Evolutionary conservation across 2,329 filamentous ascomycete genomes (phyloP), one percentile per base, ranked within the genome.

Genomic region (Neospermospora avenae): DNA sequence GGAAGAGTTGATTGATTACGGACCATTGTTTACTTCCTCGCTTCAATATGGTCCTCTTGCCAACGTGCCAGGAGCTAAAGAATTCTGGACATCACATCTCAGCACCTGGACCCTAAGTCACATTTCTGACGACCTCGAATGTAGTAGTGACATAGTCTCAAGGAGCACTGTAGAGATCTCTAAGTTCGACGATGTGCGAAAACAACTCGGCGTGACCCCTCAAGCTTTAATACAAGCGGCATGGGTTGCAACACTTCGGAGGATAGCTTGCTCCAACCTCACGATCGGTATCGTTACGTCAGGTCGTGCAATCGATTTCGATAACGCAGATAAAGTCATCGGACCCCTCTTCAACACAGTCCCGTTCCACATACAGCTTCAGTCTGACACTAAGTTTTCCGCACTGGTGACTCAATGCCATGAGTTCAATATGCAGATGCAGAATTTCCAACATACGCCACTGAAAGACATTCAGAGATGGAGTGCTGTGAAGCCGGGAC

Each of bases 291-390:
- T 96, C 20, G 81, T 97, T 13, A 81, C 90, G 0, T 95, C 92
- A 6, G 93, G 93, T 0, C 82, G 93, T 61, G 83, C 85, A 0
- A 82, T 96, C 4, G 83, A 89, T 45, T 75, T 91, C 13, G 80
- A 87, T 7, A 78, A 79, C 1, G 81, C 86, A 1, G 88, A 92
- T 49, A 71, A 79, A 22, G 83, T 90, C 0, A 82, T 95, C 44
- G 93, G 93, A 0, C 93, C 93, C 0, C 76, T 97, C 20, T 96
- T 97, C 80, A 97, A 97, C 71, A 96, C 92, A 0, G 77, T 97
- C 1, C 91, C 93, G 0, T 91, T 89, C 70, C 80, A 83, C 57
- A 74, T 85, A 35, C 70, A 76, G 5, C 65, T 81, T 14, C 62
- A 74, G 6, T 64, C 72, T 0, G 69, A 73, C 0, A 76, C 80